Percentiles rank a stretch among this genome's conserved stretches.
phyloP scores from a whole-genome alignment of 331 rosid species.

The Prunus yedoensis region DNA sequence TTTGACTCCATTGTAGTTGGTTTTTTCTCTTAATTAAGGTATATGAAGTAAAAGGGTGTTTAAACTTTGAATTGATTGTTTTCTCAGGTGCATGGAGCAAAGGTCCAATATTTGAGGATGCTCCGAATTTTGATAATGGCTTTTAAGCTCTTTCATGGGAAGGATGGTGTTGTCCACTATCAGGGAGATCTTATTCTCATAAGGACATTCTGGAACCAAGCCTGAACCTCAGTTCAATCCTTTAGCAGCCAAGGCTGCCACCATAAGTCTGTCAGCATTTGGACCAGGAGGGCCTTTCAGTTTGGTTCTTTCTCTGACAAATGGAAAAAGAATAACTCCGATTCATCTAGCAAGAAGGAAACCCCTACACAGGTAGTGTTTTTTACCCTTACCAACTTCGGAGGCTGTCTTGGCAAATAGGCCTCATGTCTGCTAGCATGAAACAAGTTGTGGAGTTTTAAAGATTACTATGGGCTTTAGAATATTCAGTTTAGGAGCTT shows the following conservation, averaged over 20 bases:
- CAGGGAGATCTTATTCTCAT: conserved; percentile 29
- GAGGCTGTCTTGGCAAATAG: too few species aligned
- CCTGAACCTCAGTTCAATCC: conserved; percentile 51
- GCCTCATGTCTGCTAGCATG: too few species aligned
- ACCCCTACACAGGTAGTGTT: too few species aligned
- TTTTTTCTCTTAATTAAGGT: too few species aligned
- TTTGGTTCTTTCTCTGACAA: conserved; percentile 68
- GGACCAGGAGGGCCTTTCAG: conserved; percentile 69
- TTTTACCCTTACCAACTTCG: too few species aligned
- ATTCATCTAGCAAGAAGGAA: neutral
- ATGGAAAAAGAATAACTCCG: conserved; percentile 63
- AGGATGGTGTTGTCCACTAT: conserved; percentile 78
- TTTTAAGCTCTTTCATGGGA: conserved; percentile 82
- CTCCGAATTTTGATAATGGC: conserved; percentile 65
- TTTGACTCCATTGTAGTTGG: too few species aligned
- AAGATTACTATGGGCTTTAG: too few species aligned
- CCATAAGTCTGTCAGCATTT: conserved; percentile 69
- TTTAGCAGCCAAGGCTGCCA: conserved; percentile 63
- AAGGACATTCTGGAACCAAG: conserved; percentile 11
- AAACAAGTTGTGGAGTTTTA: too few species aligned
- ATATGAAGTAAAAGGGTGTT: too few species aligned
- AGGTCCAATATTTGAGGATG: conserved; percentile 91
- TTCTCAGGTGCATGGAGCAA: conserved; percentile 41
- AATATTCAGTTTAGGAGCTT: too few species aligned
- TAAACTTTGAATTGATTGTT: too few species aligned